These are phyloP conservation scores for Hymenoscyphus infarciens DNA, from an alignment of 2,329 filamentous ascomycete species.

Conservation along the genomic window DNA sequence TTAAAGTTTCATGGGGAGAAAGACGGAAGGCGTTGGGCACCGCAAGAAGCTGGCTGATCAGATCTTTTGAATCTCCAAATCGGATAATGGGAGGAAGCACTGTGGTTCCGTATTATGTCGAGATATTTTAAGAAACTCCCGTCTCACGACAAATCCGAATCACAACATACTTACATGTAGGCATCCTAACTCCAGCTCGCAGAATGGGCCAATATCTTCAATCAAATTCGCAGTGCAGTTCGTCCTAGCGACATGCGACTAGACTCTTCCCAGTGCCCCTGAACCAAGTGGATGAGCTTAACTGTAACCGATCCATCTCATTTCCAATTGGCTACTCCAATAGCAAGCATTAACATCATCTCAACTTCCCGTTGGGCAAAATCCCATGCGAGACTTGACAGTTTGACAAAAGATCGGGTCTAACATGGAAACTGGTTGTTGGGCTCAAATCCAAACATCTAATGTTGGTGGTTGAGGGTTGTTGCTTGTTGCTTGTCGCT, in stretches of 20 bases:
- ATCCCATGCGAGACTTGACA: background rate
- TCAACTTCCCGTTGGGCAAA: background rate
- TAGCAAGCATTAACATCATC: conserved; percentile 11
- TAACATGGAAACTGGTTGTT: background rate
- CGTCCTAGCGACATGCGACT: background rate
- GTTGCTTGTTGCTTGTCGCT: conserved; percentile 7
- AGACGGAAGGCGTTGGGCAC: background rate
- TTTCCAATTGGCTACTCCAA: conserved; percentile 7
- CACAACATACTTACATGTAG: background rate
- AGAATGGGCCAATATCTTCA: background rate
- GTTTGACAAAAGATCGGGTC: background rate
- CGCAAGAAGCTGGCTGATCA: background rate
- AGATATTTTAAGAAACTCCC: conserved; percentile 1
- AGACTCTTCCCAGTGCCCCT: background rate
- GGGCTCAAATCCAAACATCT: background rate
- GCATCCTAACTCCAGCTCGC: background rate
- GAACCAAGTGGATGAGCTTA: background rate
- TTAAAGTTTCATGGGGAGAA: background rate
- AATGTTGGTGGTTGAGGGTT: background rate
- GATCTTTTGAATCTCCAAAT: too few relatives aligned
- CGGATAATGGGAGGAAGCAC: too few relatives aligned
- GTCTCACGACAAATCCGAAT: background rate
- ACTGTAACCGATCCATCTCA: background rate
- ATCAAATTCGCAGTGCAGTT: background rate
- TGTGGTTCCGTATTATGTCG: background rate